Evolutionary conservation across 257 asterid species (phyloP).

Genomic region (Agastache rugosa): DNA sequence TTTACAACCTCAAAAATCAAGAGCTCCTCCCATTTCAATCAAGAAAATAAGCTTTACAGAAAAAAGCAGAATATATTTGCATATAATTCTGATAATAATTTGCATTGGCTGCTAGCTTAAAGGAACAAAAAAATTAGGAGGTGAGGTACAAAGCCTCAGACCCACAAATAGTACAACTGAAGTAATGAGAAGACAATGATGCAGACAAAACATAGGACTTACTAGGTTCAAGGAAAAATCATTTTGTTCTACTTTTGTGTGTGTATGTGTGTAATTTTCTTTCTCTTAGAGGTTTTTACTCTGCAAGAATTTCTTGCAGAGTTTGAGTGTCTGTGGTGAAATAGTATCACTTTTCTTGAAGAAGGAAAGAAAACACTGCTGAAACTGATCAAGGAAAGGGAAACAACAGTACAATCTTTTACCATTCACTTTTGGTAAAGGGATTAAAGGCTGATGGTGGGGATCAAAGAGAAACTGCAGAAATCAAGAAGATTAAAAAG

Average conservation of each 20-base stretch:
- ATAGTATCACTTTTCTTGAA: constrained; percentile 40
- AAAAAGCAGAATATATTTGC: constrained; percentile 24
- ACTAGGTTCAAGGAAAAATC: constrained; percentile 36
- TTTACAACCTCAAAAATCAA: constrained; percentile 44
- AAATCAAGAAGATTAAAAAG: constrained; percentile 16
- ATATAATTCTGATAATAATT: background rate
- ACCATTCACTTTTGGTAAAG: constrained; percentile 47
- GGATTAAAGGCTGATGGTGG: constrained; percentile 45
- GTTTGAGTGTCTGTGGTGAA: constrained; percentile 45
- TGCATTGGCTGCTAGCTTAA: constrained; percentile 45
- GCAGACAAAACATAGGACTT: constrained; percentile 30
- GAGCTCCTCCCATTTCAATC: constrained; percentile 38
- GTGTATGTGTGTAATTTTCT: background rate
- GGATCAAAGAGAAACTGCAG: constrained; percentile 39
- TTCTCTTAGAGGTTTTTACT: background rate
- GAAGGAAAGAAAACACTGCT: constrained; percentile 31
- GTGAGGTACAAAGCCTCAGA: constrained; percentile 35
- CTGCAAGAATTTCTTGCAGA: constrained; percentile 32
- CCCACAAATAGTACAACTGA: constrained; percentile 45
- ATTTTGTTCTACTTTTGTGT: constrained; percentile 19
- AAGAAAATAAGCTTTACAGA: constrained; percentile 36
- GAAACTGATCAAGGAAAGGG: constrained; percentile 47
- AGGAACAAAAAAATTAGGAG: constrained; percentile 35
- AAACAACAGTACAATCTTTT: constrained; percentile 31
- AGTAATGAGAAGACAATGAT: constrained; percentile 35